Evolutionary conservation across 2,329 filamentous ascomycete genomes (phyloP).

Genomic region (Fusarium praegraminearum): DNA sequence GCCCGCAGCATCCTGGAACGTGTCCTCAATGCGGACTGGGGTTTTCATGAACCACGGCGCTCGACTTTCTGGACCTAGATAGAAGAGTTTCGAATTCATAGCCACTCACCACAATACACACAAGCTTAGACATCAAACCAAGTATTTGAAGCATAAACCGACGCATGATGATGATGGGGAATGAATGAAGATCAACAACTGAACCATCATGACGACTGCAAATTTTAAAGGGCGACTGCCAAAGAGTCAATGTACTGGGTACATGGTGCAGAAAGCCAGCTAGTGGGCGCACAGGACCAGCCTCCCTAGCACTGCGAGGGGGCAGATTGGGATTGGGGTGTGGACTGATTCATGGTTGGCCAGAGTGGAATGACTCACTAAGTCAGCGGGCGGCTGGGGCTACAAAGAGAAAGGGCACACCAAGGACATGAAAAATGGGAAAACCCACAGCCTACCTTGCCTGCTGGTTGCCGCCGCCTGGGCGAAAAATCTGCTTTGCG

Average conservation of each 20-base stretch:
- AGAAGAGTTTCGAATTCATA: not conserved
- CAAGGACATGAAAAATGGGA: constrained; percentile 36
- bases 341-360: constrained; percentile 42
- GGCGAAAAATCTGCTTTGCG: constrained; percentile 34
- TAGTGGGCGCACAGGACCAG: constrained; percentile 50
- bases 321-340: constrained; percentile 30
- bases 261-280: constrained; percentile 49
- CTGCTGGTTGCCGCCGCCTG: constrained; percentile 24
- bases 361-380: constrained; percentile 47
- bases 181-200: constrained; percentile 11
- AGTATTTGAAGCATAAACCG: not conserved
- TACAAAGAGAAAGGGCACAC: constrained; percentile 24
- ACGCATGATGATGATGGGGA: constrained; percentile 3
- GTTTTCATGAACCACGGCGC: constrained; percentile 3
- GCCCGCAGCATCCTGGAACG: constrained; percentile 33
- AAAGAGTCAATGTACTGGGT: constrained; percentile 36
- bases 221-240: constrained; percentile 11
- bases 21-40: constrained; percentile 35
- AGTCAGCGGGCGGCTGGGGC: constrained; percentile 38
- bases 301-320: constrained; percentile 43
- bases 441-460: constrained; percentile 38
- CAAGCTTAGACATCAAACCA: not conserved
- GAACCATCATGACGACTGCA: constrained; percentile 31
- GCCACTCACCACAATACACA: not conserved
- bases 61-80: not conserved